These are phyloP conservation scores for Neurospora sp. DNA, from an alignment of 2,329 filamentous ascomycete species.

Conservation along the genomic window DNA sequence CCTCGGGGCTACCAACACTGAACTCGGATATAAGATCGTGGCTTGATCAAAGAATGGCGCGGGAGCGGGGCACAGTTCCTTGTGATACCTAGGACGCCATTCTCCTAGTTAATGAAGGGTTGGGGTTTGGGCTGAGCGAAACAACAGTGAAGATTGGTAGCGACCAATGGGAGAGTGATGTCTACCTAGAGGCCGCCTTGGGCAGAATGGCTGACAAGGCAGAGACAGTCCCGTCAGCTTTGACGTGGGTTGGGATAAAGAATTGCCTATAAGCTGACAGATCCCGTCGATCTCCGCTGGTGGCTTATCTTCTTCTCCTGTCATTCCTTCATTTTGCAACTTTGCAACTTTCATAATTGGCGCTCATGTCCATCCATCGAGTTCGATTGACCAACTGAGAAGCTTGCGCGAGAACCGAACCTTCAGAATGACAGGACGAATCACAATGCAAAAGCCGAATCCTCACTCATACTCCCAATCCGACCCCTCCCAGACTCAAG, in stretches of 20 bases:
- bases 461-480: background rate
- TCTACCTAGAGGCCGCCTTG: background rate
- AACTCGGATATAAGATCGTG: background rate
- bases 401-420: background rate
- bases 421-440: background rate
- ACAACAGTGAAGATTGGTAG: background rate
- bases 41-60: background rate
- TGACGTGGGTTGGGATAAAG: background rate
- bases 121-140: background rate
- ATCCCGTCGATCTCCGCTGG: background rate
- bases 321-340: background rate
- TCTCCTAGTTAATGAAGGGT: background rate
- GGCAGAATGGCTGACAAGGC: background rate
- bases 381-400: background rate
- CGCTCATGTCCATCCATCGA: background rate
- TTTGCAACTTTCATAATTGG: background rate
- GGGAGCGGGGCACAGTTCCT: background rate
- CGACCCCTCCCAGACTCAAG: background rate
- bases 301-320: background rate
- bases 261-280: background rate
- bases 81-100: background rate
- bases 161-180: background rate
- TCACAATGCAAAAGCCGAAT: background rate
- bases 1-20: background rate
- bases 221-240: background rate